Conservation (phyloP, 2,329 filamentous ascomycete genomes). For the Apiospora aurea region DNA sequence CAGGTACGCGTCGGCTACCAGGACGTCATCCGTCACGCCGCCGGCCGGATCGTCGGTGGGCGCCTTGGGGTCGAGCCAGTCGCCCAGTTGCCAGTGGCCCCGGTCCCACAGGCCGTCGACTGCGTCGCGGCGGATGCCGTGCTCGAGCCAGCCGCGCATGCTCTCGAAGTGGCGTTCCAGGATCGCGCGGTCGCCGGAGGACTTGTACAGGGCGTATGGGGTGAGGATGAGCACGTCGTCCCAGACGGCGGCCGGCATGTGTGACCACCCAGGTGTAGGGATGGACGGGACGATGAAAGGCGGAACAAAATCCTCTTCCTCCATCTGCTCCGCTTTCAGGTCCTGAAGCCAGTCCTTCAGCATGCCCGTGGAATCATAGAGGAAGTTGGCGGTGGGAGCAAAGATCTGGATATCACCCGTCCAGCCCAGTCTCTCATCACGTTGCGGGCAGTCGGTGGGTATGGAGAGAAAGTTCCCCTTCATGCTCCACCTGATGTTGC, state of each 20-base stretch:
- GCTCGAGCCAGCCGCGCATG: conserved; percentile 41
- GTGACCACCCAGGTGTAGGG: not conserved
- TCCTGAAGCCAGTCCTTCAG: conserved; percentile 49
- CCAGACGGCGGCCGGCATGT: conserved; percentile 39
- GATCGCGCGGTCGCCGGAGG: conserved; percentile 39
- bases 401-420: conserved; percentile 54
- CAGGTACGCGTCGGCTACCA: conserved; percentile 49
- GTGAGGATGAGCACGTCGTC: conserved; percentile 42
- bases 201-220: conserved; percentile 42
- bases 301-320: not conserved
- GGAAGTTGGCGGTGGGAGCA: conserved; percentile 48
- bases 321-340: conserved; percentile 27
- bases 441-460: conserved; percentile 56
- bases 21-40: conserved; percentile 42
- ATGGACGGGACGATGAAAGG: conserved; percentile 7
- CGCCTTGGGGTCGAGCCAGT: conserved; percentile 51
- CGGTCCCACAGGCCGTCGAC: conserved; percentile 44
- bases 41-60: conserved; percentile 43
- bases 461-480: conserved; percentile 62
- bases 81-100: conserved; percentile 44
- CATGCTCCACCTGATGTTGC: conserved; percentile 62
- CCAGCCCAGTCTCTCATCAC: conserved; percentile 56
- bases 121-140: conserved; percentile 36
- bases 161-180: conserved; percentile 38
- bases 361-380: conserved; percentile 50